phyloP scores from a whole-genome alignment of 441 rosid genomes.

The Croton setiger region DNA sequence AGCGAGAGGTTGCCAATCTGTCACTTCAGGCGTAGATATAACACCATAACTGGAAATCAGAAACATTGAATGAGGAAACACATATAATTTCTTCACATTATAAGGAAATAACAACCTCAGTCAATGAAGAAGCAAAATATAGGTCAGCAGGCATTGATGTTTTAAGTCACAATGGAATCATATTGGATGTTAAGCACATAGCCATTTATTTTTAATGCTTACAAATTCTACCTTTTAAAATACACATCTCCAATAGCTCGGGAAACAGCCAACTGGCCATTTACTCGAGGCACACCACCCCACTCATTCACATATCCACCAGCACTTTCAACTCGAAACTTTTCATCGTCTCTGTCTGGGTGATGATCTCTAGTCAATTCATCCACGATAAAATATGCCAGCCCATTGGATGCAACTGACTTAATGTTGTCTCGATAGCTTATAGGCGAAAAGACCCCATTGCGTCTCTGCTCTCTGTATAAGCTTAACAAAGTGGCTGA shows the following conservation, averaged over 20 bases:
- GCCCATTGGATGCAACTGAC: constrained; percentile 44
- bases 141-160: background rate
- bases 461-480: constrained; percentile 64
- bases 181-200: constrained; percentile 7
- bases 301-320: constrained; percentile 85
- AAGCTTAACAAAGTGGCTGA: constrained; percentile 71
- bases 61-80: constrained; percentile 10
- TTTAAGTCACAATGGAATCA: background rate
- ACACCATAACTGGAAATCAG: constrained; percentile 68
- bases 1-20: constrained; percentile 71
- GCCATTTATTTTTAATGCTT: background rate
- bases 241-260: constrained; percentile 86
- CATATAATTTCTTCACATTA: background rate
- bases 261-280: constrained; percentile 89
- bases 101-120: constrained; percentile 1
- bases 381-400: constrained; percentile 50
- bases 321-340: constrained; percentile 77
- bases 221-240: constrained; percentile 52
- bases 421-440: constrained; percentile 42
- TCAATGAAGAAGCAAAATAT: constrained; percentile 6
- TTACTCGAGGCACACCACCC: constrained; percentile 82
- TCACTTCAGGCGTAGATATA: constrained; percentile 86
- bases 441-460: constrained; percentile 42
- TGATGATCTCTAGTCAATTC: constrained; percentile 88
- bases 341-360: constrained; percentile 92